Evolutionary conservation across 192 early-diverging fungal genomes (phyloP).

Genomic region (Rhizoclosmatium sp.): DNA sequence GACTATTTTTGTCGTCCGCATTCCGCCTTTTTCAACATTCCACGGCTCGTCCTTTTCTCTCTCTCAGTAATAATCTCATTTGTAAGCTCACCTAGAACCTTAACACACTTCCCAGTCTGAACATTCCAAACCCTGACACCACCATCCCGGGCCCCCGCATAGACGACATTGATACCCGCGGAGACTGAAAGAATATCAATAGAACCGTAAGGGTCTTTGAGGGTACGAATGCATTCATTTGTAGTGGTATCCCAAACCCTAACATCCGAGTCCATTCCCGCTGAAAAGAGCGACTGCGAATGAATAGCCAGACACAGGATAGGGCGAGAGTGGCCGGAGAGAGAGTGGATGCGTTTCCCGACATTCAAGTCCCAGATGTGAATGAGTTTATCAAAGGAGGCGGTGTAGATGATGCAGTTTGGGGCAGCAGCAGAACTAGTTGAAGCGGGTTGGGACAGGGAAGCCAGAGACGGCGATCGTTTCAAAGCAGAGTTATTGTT

Average conservation of each 20-base stretch:
- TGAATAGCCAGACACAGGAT: slow-evolving; percentile 44
- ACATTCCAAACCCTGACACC: slow-evolving; percentile 21
- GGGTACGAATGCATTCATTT: slow-evolving; percentile 40
- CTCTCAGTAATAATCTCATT: too few species aligned
- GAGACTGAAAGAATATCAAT: slow-evolving; percentile 3
- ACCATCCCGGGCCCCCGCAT: slow-evolving; percentile 23
- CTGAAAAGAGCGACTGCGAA: slow-evolving; percentile 39
- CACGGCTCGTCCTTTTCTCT: too few species aligned
- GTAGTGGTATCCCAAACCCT: slow-evolving; percentile 47
- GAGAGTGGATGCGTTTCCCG: slow-evolving; percentile 23
- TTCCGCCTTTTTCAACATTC: too few species aligned
- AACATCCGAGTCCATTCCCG: slow-evolving; percentile 41
- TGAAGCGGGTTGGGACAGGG: background rate
- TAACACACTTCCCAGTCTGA: background rate
- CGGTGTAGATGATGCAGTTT: slow-evolving; percentile 34
- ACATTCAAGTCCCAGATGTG: slow-evolving; percentile 39
- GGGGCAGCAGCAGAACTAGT: background rate
- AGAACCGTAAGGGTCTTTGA: background rate
- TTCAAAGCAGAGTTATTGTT: slow-evolving; percentile 13
- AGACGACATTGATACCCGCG: slow-evolving; percentile 15
- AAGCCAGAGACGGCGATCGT: slow-evolving; percentile 25
- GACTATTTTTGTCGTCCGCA: too few species aligned
- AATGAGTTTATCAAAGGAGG: slow-evolving; percentile 34
- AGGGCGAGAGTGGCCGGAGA: slow-evolving; percentile 38
- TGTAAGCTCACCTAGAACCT: background rate